Percentiles rank a stretch among this genome's conserved stretches.
These are phyloP conservation scores for Nelumbo lutea DNA, from an alignment of 164 flowering plant species.

Conservation along the genomic window DNA sequence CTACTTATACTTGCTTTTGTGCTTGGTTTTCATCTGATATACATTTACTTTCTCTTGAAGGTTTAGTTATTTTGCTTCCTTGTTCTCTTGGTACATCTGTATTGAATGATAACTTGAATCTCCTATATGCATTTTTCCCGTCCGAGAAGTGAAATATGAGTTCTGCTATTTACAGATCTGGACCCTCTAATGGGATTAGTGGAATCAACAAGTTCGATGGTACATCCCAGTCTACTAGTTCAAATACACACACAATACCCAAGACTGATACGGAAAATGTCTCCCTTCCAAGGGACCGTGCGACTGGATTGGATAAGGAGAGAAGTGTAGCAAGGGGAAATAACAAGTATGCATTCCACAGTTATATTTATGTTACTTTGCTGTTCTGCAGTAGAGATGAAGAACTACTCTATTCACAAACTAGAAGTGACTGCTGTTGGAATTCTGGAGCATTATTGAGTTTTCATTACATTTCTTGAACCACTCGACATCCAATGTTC, in stretches of 20 bases:
- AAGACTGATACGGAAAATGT: constrained; percentile 53
- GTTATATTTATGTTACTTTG: neutral
- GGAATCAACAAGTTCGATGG: constrained; percentile 49
- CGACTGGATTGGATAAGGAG: constrained; percentile 41
- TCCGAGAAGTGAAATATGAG: too few relatives aligned
- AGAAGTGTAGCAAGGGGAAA: constrained; percentile 36
- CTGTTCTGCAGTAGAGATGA: neutral
- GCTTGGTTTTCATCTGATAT: too few relatives aligned
- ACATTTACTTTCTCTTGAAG: too few relatives aligned
- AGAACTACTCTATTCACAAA: too few relatives aligned
- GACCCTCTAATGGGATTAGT: constrained; percentile 35
- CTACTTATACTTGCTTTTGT: too few relatives aligned
- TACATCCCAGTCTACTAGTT: constrained; percentile 29
- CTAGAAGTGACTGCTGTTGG: neutral
- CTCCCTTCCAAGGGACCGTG: constrained; percentile 38
- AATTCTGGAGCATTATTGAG: neutral
- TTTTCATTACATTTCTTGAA: neutral
- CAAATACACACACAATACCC: constrained; percentile 29
- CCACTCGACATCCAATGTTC: too few relatives aligned
- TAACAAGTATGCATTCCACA: constrained; percentile 11
- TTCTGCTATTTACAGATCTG: constrained; percentile 37
- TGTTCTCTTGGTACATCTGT: too few relatives aligned
- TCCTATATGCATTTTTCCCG: too few relatives aligned
- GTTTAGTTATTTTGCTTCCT: too few relatives aligned
- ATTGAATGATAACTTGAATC: too few relatives aligned